These are phyloP conservation scores for Lunularia cruciata DNA, from an alignment of 225 moss, liverwort and hornwort genomes.

Conservation along the genomic window DNA sequence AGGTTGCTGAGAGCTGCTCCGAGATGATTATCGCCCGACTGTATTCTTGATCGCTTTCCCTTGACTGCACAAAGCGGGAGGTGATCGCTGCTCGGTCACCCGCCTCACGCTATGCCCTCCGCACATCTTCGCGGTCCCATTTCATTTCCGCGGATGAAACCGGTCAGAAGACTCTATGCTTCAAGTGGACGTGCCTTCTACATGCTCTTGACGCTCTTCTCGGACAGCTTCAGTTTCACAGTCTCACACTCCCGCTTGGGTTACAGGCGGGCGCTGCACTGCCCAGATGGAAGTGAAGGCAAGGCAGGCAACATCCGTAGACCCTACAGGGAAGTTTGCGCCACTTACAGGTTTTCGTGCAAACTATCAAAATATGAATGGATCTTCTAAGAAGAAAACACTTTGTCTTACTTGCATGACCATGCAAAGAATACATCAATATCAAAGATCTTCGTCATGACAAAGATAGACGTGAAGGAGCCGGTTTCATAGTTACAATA, in stretches of 20 bases:
- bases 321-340: no score
- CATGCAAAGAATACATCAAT: no score
- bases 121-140: neutral
- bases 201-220: neutral
- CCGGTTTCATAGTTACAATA: no score
- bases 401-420: no score
- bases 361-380: no score
- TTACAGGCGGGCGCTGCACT: conserved; percentile 1
- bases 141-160: neutral
- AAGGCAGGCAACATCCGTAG: no score
- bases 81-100: conserved; percentile 55
- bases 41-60: conserved; percentile 46
- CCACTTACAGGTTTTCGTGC: no score
- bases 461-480: no score
- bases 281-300: neutral
- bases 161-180: conserved; percentile 21
- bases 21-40: conserved; percentile 15
- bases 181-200: conserved; percentile 25
- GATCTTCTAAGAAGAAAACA: no score
- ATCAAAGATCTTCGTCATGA: no score
- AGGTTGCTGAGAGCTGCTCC: conserved; percentile 2
- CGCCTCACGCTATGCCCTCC: conserved; percentile 44
- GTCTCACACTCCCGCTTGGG: conserved; percentile 8
- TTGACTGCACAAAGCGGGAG: conserved; percentile 40
- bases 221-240: neutral